Evolutionary conservation across 1,284 basidiomycete species (phyloP).

Genomic region (Puccinia coronata): DNA sequence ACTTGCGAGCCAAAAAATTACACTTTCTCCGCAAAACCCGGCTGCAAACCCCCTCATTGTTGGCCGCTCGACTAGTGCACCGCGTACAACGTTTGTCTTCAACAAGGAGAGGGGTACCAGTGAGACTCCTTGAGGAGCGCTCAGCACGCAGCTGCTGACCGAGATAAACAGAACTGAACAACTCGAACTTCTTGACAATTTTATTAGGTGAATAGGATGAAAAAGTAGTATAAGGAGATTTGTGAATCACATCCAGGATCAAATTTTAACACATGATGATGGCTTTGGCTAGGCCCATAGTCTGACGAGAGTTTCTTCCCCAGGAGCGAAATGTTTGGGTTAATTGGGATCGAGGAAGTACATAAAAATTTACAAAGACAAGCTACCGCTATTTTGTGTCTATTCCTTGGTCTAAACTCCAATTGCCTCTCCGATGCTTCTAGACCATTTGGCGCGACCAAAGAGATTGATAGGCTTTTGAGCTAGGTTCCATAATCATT

Average conservation of each 20-base stretch:
- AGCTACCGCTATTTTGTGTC: neutral
- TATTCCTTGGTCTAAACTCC: neutral
- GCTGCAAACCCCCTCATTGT: neutral
- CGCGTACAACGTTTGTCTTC: neutral
- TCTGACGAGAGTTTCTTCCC: neutral
- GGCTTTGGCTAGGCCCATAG: neutral
- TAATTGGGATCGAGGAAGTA: neutral
- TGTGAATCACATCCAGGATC: neutral
- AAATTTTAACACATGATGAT: neutral
- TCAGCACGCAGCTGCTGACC: neutral
- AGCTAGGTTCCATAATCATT: neutral
- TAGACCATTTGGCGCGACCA: neutral
- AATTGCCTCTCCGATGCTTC: neutral
- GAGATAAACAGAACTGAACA: neutral
- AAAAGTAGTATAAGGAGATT: neutral
- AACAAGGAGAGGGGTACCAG: neutral
- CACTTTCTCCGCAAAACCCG: conserved; percentile 13
- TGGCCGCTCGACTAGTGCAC: neutral
- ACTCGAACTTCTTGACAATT: neutral
- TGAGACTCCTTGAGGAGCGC: neutral
- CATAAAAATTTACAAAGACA: neutral
- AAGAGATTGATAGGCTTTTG: conserved; percentile 12
- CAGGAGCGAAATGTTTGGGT: neutral
- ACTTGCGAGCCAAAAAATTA: neutral
- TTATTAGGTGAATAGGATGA: neutral